A percentile compares a stretch with the other conserved stretches of the same genome.
These are phyloP conservation scores for Phalaenopsis equestris DNA, from an alignment of 106 monocot species.

Conservation along the genomic window DNA sequence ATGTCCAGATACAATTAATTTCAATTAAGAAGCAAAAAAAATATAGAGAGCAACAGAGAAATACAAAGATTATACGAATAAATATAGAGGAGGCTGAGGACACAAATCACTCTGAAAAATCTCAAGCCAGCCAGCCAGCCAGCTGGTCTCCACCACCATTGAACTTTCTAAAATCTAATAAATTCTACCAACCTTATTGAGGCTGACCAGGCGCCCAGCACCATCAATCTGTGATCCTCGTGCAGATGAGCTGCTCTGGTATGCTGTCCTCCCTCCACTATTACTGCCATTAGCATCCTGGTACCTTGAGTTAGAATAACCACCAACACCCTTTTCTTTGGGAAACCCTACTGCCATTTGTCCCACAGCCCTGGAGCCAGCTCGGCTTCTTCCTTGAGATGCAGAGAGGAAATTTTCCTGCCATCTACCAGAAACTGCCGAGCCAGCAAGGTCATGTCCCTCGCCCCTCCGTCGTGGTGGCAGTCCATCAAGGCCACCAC, in stretches of 20 bases:
- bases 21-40: no score
- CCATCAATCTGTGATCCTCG: slow-evolving; percentile 32
- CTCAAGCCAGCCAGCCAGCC: not conserved
- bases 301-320: slow-evolving; percentile 37
- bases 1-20: no score
- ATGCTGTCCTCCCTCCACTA: slow-evolving; percentile 15
- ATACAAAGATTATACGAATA: no score
- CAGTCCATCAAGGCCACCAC: slow-evolving; percentile 74
- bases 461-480: slow-evolving; percentile 56
- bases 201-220: slow-evolving; percentile 54
- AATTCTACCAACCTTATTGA: slow-evolving; percentile 45
- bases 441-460: slow-evolving; percentile 39
- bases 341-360: slow-evolving; percentile 23
- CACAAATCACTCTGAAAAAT: not conserved
- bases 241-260: slow-evolving; percentile 15
- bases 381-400: slow-evolving; percentile 33
- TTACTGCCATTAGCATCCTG: slow-evolving; percentile 43
- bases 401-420: slow-evolving; percentile 52
- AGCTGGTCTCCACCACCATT: not conserved
- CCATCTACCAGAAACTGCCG: slow-evolving; percentile 47
- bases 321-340: slow-evolving; percentile 24
- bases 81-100: no score
- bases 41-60: no score
- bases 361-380: slow-evolving; percentile 20
- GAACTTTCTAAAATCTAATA: not conserved